phyloP scores from a whole-genome alignment of 106 monocot species.

The Iris macrosiphon region DNA sequence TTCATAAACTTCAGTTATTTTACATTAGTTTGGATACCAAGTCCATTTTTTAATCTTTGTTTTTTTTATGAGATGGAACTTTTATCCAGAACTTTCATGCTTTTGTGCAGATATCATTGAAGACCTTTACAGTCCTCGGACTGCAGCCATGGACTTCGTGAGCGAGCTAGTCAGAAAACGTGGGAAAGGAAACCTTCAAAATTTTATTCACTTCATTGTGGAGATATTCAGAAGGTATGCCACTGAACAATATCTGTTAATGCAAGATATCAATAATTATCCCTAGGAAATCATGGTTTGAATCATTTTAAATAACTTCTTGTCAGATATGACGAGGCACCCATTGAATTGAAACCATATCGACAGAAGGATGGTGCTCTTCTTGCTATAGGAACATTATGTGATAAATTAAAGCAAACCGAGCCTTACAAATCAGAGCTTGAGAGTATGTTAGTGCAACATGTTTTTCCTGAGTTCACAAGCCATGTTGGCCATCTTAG shows the following conservation, averaged over 20 bases:
- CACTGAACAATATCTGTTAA: too few species aligned
- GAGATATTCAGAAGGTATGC: conserved; percentile 71
- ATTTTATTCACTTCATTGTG: conserved; percentile 84
- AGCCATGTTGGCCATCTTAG: conserved; percentile 87
- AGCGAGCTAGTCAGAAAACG: conserved; percentile 95
- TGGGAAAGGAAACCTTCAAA: conserved; percentile 85
- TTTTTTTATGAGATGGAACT: too few species aligned
- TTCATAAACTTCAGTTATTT: background rate
- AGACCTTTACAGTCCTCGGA: conserved; percentile 96
- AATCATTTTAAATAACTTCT: background rate
- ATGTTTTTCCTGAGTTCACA: conserved; percentile 89
- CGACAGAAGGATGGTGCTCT: conserved; percentile 99
- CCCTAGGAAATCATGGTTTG: too few species aligned
- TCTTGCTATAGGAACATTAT: conserved; percentile 90
- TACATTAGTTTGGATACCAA: background rate
- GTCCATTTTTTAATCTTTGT: background rate
- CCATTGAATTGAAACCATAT: conserved; percentile 66
- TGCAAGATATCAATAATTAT: too few species aligned
- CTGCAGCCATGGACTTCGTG: conserved; percentile 98
- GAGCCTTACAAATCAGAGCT: conserved; percentile 91
- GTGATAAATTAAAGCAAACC: conserved; percentile 94
- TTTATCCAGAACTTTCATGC: conserved; percentile 2
- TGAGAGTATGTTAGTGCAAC: conserved; percentile 89
- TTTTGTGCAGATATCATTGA: conserved; percentile 81
- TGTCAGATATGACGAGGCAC: conserved; percentile 70